Conservation (phyloP, 495 filamentous ascomycete species). For the Lasiosphaeria hispida region DNA sequence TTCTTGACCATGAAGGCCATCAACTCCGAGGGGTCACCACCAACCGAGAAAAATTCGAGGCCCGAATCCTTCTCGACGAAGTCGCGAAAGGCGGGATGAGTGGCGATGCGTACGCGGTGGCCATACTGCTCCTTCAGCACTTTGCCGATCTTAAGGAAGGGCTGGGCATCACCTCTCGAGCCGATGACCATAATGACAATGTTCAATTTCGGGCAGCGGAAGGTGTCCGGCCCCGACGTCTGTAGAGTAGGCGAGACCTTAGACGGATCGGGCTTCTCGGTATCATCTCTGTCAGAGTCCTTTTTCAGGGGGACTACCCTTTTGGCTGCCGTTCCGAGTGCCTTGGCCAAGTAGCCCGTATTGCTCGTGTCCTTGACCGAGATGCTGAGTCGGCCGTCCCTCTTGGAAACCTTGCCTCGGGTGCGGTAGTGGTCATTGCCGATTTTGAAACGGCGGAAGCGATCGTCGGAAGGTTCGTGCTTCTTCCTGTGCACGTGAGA, state of each 20-base stretch:
- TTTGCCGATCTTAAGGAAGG: conserved; percentile 68
- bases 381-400: conserved; percentile 68
- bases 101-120: conserved; percentile 77
- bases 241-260: conserved; percentile 21
- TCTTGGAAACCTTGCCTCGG: conserved; percentile 62
- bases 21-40: conserved; percentile 73
- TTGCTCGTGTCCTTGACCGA: conserved; percentile 66
- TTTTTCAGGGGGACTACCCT: conserved; percentile 30
- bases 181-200: conserved; percentile 80
- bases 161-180: conserved; percentile 75
- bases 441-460: conserved; percentile 49
- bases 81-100: conserved; percentile 67
- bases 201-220: conserved; percentile 55
- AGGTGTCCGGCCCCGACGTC: conserved; percentile 13
- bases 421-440: conserved; percentile 63
- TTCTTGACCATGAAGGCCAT: conserved; percentile 91
- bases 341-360: conserved; percentile 65
- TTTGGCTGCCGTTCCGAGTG: conserved; percentile 57
- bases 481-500: conserved; percentile 13
- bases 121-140: conserved; percentile 59
- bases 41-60: conserved; percentile 77
- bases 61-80: conserved; percentile 64
- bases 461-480: conserved; percentile 19
- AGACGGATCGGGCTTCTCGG: conserved; percentile 17
- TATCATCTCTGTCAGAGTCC: conserved; percentile 2